A percentile compares a stretch with the other conserved stretches of the same genome.
Evolutionary conservation across 495 filamentous ascomycete species (phyloP).

Genomic region (Xylaria curta): DNA sequence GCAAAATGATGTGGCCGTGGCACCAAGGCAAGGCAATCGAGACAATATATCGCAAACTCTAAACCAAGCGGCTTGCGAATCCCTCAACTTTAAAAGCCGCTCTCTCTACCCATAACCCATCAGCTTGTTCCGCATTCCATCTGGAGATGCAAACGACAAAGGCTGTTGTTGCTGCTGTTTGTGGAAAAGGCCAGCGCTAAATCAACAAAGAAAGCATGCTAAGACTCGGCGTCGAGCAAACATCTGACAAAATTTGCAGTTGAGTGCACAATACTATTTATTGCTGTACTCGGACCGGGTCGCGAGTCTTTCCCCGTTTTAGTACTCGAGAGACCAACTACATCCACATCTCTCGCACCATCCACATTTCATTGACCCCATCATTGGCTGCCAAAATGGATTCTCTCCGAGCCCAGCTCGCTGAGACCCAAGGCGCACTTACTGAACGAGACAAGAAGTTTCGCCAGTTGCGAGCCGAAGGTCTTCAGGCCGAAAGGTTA

Average conservation of each 20-base stretch:
- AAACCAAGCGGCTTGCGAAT: background rate
- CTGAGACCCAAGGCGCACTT: conserved; percentile 37
- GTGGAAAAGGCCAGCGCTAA: conserved; percentile 13
- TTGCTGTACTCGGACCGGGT: conserved; percentile 12
- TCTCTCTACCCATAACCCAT: background rate
- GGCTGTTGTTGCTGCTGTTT: conserved; percentile 10
- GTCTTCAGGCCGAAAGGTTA: conserved; percentile 3
- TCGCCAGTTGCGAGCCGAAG: conserved; percentile 30
- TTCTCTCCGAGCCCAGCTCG: conserved; percentile 35
- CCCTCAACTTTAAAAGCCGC: background rate
- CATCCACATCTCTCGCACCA: conserved; percentile 14
- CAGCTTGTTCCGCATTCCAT: background rate
- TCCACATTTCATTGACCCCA: conserved; percentile 2
- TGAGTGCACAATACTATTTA: conserved; percentile 11
- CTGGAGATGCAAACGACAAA: conserved; percentile 24
- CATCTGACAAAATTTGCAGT: background rate
- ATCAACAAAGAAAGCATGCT: conserved; percentile 15
- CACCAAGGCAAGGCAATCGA: background rate
- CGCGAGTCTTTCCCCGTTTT: conserved; percentile 1
- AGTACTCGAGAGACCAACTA: conserved; percentile 1
- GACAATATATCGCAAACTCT: conserved; percentile 14
- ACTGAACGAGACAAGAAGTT: conserved; percentile 31
- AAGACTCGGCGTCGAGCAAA: background rate
- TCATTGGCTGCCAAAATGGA: conserved; percentile 30
- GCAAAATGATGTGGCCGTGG: conserved; percentile 5